Evolutionary conservation across 106 monocot species (phyloP).

Genomic region (Ottelia alismoides): DNA sequence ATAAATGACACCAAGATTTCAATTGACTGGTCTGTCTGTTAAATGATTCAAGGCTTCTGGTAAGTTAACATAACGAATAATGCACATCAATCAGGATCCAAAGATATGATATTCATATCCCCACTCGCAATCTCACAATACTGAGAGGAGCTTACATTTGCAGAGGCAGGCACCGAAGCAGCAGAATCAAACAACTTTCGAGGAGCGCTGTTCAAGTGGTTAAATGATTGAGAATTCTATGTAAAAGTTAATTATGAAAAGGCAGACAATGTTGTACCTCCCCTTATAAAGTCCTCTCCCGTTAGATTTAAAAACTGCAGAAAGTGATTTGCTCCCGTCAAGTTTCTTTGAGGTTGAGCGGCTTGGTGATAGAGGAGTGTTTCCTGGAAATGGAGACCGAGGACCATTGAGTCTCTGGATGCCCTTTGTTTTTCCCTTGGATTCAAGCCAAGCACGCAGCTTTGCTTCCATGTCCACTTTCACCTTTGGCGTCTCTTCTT

Average conservation of each 20-base stretch:
- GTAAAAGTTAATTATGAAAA: background rate
- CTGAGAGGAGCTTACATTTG: constrained; percentile 10
- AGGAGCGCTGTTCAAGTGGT: constrained; percentile 9
- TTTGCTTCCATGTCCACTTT: constrained; percentile 91
- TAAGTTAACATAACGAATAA: no score
- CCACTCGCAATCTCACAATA: no score
- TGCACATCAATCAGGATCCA: no score
- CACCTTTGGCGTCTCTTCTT: constrained; percentile 46
- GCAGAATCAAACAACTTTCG: constrained; percentile 68
- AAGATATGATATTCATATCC: no score
- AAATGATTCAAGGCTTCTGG: no score
- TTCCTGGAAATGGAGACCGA: constrained; percentile 24
- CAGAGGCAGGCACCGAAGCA: constrained; percentile 1
- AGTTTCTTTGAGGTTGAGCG: constrained; percentile 18
- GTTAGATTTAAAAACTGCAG: constrained; percentile 9
- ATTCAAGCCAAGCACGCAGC: constrained; percentile 78
- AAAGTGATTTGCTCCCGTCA: constrained; percentile 10
- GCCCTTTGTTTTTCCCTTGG: constrained; percentile 62
- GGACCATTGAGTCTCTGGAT: constrained; percentile 35
- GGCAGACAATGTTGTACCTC: constrained; percentile 28
- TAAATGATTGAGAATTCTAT: background rate
- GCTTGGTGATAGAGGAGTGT: constrained; percentile 19
- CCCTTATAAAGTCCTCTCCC: constrained; percentile 19
- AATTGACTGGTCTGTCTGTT: no score
- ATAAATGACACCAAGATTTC: no score